These are phyloP conservation scores for Endotrypanum monterogeii DNA, from an alignment of 208 protist genomes.

Conservation along the genomic window DNA sequence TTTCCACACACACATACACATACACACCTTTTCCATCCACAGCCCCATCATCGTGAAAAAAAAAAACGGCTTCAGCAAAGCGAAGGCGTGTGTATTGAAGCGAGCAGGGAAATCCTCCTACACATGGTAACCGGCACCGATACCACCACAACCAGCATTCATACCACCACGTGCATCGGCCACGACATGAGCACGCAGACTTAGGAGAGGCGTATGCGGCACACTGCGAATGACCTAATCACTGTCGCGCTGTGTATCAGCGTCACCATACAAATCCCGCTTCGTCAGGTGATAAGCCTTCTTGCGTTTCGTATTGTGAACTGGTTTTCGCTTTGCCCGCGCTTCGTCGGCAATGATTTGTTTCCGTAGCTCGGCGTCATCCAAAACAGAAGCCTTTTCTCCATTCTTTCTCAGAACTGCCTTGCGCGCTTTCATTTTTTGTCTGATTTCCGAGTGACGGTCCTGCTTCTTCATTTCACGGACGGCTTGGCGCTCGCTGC, in stretches of 20 bases:
- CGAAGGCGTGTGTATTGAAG: background rate
- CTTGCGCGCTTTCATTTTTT: slow-evolving; percentile 37
- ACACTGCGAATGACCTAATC: slow-evolving; percentile 4
- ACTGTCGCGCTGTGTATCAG: slow-evolving; percentile 22
- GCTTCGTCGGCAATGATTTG: slow-evolving; percentile 36
- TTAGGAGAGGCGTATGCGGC: background rate
- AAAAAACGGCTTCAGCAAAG: background rate
- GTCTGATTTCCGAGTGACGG: slow-evolving; percentile 16
- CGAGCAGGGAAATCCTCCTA: background rate
- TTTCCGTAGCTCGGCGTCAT: slow-evolving; percentile 30
- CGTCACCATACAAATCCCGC: slow-evolving; percentile 69
- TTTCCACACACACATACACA: background rate
- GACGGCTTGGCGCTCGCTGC: slow-evolving; percentile 48
- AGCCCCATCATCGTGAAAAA: background rate
- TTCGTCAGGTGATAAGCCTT: slow-evolving; percentile 85
- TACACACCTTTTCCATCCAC: background rate
- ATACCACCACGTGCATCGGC: background rate
- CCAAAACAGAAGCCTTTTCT: slow-evolving; percentile 16
- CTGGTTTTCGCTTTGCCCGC: slow-evolving; percentile 44
- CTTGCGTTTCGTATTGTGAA: slow-evolving; percentile 81
- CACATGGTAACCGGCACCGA: background rate
- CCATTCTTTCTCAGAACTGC: slow-evolving; percentile 20
- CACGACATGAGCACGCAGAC: background rate
- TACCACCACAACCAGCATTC: background rate
- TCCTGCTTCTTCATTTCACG: slow-evolving; percentile 47